A percentile compares a stretch with the other conserved stretches of the same genome.
These are phyloP conservation scores for Sodiomyces alkalinus DNA, from an alignment of 2,329 filamentous ascomycete genomes.

Conservation along the genomic window DNA sequence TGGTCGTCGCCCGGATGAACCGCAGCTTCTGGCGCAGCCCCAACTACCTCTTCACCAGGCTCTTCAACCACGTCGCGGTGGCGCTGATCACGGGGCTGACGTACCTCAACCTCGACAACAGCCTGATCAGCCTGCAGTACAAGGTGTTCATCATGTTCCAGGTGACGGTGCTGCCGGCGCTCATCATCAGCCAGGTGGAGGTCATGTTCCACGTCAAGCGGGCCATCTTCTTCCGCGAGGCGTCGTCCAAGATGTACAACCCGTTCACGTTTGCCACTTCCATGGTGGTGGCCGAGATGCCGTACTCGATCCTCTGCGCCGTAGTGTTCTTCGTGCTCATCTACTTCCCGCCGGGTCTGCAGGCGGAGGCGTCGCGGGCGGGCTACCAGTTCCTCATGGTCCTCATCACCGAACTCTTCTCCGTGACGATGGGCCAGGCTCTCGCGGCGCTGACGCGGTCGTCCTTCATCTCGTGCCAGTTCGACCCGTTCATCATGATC, in stretches of 20 bases:
- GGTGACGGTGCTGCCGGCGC: conserved; percentile 65
- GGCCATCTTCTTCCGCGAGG: conserved; percentile 74
- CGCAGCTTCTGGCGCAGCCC: conserved; percentile 72
- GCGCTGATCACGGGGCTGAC: conserved; percentile 65
- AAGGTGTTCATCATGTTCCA: conserved; percentile 86
- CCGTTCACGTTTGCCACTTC: conserved; percentile 62
- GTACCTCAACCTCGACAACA: conserved; percentile 65
- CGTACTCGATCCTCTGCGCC: conserved; percentile 68
- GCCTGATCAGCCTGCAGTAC: conserved; percentile 64
- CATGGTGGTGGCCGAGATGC: conserved; percentile 72
- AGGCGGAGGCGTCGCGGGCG: conserved; percentile 44
- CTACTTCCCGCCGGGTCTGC: conserved; percentile 73
- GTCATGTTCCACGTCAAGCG: conserved; percentile 70
- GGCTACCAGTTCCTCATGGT: conserved; percentile 83
- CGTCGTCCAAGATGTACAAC: conserved; percentile 74
- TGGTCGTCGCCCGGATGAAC: conserved; percentile 59
- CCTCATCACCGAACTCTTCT: conserved; percentile 70
- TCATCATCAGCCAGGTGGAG: conserved; percentile 74
- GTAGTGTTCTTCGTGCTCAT: conserved; percentile 69
- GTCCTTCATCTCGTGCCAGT: conserved; percentile 62
- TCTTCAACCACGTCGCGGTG: conserved; percentile 74
- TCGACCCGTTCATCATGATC: conserved; percentile 73
- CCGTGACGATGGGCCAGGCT: conserved; percentile 63
- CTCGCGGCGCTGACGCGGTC: conserved; percentile 65
- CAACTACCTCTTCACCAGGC: conserved; percentile 76